These are phyloP conservation scores for Tirmania nivea DNA, from an alignment of 495 filamentous ascomycete species.

Conservation along the genomic window DNA sequence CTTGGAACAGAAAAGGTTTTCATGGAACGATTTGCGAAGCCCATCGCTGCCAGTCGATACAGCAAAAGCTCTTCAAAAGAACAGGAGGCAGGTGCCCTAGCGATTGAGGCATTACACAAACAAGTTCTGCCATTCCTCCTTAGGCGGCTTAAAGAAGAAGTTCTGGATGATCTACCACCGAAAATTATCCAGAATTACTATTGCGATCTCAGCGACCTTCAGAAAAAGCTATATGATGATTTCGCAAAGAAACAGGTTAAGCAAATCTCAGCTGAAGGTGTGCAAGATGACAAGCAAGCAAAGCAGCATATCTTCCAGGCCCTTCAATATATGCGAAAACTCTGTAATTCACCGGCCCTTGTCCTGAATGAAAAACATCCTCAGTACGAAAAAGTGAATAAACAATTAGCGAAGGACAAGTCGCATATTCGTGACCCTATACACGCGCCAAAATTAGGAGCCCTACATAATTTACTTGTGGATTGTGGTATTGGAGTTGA, in stretches of 20 bases:
- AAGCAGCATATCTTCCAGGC: conserved; percentile 99
- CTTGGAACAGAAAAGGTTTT: conserved; percentile 97
- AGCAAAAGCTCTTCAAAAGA: conserved; percentile 95
- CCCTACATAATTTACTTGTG: conserved; percentile 68
- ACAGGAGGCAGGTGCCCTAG: conserved; percentile 87
- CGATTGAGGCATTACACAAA: conserved; percentile 92
- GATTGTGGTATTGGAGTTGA: conserved; percentile 86
- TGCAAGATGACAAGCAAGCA: conserved; percentile 59
- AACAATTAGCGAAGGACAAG: conserved; percentile 43
- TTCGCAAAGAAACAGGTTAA: conserved; percentile 85
- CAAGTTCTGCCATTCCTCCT: conserved; percentile 94
- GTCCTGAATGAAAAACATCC: conserved; percentile 88
- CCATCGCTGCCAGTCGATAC: conserved; percentile 82
- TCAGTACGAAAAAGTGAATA: conserved; percentile 67
- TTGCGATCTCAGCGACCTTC: conserved; percentile 89
- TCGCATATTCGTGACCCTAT: conserved; percentile 60
- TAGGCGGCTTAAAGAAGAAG: conserved; percentile 91
- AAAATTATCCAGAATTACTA: conserved; percentile 99
- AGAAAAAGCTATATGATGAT: conserved; percentile 86
- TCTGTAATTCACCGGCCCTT: conserved; percentile 90
- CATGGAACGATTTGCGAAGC: conserved; percentile 89
- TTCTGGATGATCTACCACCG: conserved; percentile 83
- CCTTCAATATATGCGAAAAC: conserved; percentile 95
- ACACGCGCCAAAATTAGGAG: conserved; percentile 82
- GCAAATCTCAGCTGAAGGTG: conserved; percentile 54